phyloP scores from a whole-genome alignment of 768 basidiomycete species.

The Mrakia frigida region DNA sequence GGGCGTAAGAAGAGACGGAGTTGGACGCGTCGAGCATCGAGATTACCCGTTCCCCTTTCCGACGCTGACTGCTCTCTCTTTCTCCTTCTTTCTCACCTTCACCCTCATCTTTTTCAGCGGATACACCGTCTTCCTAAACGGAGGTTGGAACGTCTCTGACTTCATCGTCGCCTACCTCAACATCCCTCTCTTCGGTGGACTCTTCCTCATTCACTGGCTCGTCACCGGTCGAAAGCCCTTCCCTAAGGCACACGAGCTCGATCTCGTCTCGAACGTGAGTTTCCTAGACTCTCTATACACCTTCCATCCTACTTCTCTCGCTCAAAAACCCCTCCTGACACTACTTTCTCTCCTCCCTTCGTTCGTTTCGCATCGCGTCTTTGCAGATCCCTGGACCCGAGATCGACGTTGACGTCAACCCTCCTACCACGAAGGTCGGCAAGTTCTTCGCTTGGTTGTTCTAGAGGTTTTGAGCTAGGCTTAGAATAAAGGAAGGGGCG shows the following conservation, averaged over 20 bases:
- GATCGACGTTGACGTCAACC: slow-evolving; percentile 26
- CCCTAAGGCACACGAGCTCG: slow-evolving; percentile 30
- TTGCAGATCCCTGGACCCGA: slow-evolving; percentile 24
- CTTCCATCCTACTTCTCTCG: neutral
- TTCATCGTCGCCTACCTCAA: slow-evolving; percentile 38
- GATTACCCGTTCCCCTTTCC: too few relatives aligned
- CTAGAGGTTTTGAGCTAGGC: neutral
- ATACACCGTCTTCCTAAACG: slow-evolving; percentile 38
- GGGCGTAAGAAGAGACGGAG: too few relatives aligned
- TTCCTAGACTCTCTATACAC: too few relatives aligned
- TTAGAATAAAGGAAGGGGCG: too few relatives aligned
- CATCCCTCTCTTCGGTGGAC: slow-evolving; percentile 1
- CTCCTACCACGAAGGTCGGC: slow-evolving; percentile 28
- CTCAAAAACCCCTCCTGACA: too few relatives aligned
- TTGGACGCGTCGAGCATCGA: too few relatives aligned
- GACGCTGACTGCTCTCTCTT: neutral
- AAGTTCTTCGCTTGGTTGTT: slow-evolving; percentile 26
- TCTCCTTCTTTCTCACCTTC: neutral
- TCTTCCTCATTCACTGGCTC: slow-evolving; percentile 33
- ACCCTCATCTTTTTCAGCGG: neutral
- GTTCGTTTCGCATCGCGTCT: neutral
- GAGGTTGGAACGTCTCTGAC: slow-evolving; percentile 33
- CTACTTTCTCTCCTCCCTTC: neutral
- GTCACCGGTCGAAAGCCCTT: slow-evolving; percentile 29
- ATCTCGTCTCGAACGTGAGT: slow-evolving; percentile 34